These are phyloP conservation scores for Penicillium longicatenatum DNA, from an alignment of 495 filamentous ascomycete genomes.

Conservation along the genomic window DNA sequence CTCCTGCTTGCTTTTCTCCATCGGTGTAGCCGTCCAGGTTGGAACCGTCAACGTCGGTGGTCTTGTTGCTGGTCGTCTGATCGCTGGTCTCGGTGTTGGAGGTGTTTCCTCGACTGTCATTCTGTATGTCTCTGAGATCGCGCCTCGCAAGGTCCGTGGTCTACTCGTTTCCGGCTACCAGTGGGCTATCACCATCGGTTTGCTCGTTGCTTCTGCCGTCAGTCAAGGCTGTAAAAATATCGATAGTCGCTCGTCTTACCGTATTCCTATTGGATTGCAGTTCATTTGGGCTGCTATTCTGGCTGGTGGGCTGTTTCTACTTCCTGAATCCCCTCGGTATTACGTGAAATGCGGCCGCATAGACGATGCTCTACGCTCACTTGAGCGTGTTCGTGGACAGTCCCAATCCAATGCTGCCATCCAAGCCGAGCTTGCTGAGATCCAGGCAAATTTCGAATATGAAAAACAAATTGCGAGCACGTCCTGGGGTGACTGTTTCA, in stretches of 20 bases:
- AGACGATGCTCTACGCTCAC: constrained; percentile 38
- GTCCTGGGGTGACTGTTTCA: constrained; percentile 63
- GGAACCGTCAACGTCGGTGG: constrained; percentile 45
- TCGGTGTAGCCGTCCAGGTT: constrained; percentile 65
- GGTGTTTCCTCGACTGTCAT: constrained; percentile 73
- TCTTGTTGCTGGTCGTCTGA: constrained; percentile 66
- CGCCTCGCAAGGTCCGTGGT: constrained; percentile 63
- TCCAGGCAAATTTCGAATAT: constrained; percentile 70
- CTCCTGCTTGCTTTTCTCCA: constrained; percentile 61
- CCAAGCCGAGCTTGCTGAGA: constrained; percentile 69
- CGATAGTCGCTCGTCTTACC: constrained; percentile 61
- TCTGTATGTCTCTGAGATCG: constrained; percentile 67
- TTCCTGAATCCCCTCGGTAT: constrained; percentile 74
- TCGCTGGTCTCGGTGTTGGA: constrained; percentile 72
- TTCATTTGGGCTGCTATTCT: constrained; percentile 69
- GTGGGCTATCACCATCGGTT: constrained; percentile 69
- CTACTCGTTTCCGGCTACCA: constrained; percentile 67
- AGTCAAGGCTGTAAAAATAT: constrained; percentile 64
- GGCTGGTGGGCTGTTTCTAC: constrained; percentile 62
- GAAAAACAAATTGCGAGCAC: constrained; percentile 56
- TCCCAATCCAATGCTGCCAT: constrained; percentile 58
- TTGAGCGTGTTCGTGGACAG: constrained; percentile 45
- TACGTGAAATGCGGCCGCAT: constrained; percentile 54
- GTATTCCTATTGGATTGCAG: constrained; percentile 68
- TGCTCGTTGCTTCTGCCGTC: constrained; percentile 71